Evolutionary conservation across 441 rosid species (phyloP).

Genomic region (Populus hybrid): DNA sequence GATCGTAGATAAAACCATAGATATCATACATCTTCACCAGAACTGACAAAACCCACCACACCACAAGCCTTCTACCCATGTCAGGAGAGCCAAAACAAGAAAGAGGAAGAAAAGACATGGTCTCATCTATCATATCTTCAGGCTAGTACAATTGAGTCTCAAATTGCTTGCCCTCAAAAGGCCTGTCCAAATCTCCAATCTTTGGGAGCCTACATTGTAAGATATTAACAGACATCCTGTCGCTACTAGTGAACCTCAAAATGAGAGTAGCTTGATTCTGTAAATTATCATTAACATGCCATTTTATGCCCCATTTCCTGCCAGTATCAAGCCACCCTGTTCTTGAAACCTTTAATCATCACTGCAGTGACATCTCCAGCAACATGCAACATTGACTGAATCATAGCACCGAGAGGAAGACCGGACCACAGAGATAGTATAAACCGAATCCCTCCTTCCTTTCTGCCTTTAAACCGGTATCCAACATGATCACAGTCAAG

Average conservation of each 20-base stretch:
- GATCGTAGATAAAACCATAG: neutral
- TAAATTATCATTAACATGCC: conserved; percentile 89
- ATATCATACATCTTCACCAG: neutral
- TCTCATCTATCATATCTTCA: neutral
- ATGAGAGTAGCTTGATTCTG: conserved; percentile 83
- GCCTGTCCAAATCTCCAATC: conserved; percentile 82
- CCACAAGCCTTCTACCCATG: conserved; percentile 9
- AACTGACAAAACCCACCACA: neutral
- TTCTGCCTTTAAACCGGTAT: conserved; percentile 86
- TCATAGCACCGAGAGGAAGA: conserved; percentile 72
- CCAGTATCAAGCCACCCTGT: conserved; percentile 99
- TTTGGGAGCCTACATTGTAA: conserved; percentile 78
- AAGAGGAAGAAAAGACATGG: neutral
- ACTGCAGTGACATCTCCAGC: conserved; percentile 74
- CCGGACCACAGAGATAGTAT: conserved; percentile 61
- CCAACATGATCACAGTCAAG: neutral
- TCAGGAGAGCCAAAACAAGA: conserved; percentile 5
- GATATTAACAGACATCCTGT: conserved; percentile 58
- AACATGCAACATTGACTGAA: conserved; percentile 85
- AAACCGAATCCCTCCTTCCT: conserved; percentile 84
- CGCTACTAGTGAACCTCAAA: conserved; percentile 75
- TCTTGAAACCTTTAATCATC: conserved; percentile 81
- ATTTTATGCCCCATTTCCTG: conserved; percentile 97
- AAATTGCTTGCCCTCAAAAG: conserved; percentile 90
- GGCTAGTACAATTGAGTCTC: conserved; percentile 31